Conservation (phyloP, 148 eudicot species). For the Chenopodium album region DNA sequence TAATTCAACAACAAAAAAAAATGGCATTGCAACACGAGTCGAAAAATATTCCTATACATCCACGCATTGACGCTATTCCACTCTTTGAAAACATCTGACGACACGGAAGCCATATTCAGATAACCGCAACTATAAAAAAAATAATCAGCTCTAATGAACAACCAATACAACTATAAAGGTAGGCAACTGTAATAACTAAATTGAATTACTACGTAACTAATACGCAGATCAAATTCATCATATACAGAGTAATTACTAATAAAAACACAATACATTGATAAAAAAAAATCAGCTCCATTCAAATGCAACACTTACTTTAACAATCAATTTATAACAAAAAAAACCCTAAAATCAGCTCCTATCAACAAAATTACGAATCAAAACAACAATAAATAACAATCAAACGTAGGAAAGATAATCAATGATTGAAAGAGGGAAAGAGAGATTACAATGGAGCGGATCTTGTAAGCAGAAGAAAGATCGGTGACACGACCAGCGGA, state of each 20-base stretch:
- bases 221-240: not conserved
- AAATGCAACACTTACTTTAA: not conserved
- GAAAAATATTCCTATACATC: not conserved
- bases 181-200: not conserved
- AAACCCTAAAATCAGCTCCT: not conserved
- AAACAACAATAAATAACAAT: not conserved
- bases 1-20: not conserved
- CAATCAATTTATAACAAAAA: not conserved
- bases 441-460: conserved; percentile 65
- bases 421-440: not conserved
- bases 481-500: conserved; percentile 54
- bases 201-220: not conserved
- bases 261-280: not conserved
- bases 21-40: not conserved
- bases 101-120: not conserved
- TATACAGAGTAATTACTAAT: not conserved
- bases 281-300: not conserved
- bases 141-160: not conserved
- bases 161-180: not conserved
- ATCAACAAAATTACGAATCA: not conserved
- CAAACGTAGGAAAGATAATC: not conserved
- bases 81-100: too few species aligned
- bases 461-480: conserved; percentile 66
- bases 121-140: not conserved
- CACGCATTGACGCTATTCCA: not conserved